Evolutionary conservation across 2,329 filamentous ascomycete genomes (phyloP), one percentile per base, ranked within the genome.

Genomic region (Mycosphaerelloides madeirae): DNA sequence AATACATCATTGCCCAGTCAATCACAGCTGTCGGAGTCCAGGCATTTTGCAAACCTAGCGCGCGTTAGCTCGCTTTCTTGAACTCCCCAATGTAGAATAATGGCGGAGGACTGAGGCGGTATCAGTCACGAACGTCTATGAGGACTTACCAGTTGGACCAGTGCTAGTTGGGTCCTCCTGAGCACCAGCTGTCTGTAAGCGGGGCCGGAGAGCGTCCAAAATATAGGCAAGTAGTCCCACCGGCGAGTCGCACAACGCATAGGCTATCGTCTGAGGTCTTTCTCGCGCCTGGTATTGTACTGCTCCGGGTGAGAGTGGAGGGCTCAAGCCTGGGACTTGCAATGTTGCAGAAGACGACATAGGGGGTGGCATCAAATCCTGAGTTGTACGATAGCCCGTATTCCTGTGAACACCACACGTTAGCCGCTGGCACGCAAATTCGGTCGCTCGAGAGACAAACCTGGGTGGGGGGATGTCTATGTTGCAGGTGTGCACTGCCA

Each of bases 171-270:
- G 15, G 31, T 16, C 31, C 13, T 32, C 31, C 13, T 32, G 13
- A 5, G 13, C 15, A 6, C 15, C 31, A 14, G 31, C 5, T 5
- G 6, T 6, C 6, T n/a, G 6, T 12, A 32, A 32, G 6, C 31
- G 31, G 13, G 31, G 31, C 13, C 15, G 41, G 19, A 62, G 58
- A 7, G 50, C 42, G 29, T 63, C 57, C 4, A 80, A 58, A 3
- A 79, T 68, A 49, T 78, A 74, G 22, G 78, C 74, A 7, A 83
- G 63, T 6, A 82, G 61, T 0, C 79, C 79, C 0, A 74, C 72
- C 0, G 79, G 79, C 3, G 79, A 82, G 60, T 83, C 79, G 56
- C 78, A 81, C 2, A 83, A 68, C 1, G 78, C 79, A 52, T 81
- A 83, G 0, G 78, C 67, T 2, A 80, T 63, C 0, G 77, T 79